Evolutionary conservation across 305 asterid genomes (phyloP), one percentile per base, ranked within the genome.

Genomic region (Petunia hybrid): DNA sequence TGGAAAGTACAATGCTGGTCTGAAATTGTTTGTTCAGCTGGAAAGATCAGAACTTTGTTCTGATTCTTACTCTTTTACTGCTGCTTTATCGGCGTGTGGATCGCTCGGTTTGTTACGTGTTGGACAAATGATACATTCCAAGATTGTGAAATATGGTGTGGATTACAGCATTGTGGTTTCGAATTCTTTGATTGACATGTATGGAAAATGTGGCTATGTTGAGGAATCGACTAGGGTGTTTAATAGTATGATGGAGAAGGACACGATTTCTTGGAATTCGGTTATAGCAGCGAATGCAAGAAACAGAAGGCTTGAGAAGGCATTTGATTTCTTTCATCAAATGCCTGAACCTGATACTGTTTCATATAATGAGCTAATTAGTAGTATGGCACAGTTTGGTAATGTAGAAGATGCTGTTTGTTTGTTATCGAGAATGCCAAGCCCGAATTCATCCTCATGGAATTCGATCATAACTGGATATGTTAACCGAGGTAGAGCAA

Each of bases 361-460:
- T 78, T 87, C 97, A 10, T 85, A 92, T 68, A 95, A 95, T 51
- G 91, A 91, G 67, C 85, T 95, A 63, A 92, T 95, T 35, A 85
- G 87, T 83, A 95, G 97, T 4, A 68, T 91, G 80, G 92, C 99
- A 0, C 90, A 88, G 85, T 91, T 86, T 76, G 97, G 95, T 45
- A 81, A 61, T 36, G 71, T 91, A 16, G 91, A 92, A 74, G 97
- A 90, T 42, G 98, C 97, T 46, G 62, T 89, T 85, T 80, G 67
- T 8, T 13, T 90, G 66, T 64, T 95, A 22, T 85, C 76, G 2
- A 85, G 77, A 67, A 89, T 90, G 90, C 89, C 89, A 3, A 84
- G 35, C 87, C 90, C 97, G 13, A 91, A 89, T 85, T 90, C 99
- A 8, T 95, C 97, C 13, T 90, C 98, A 4, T 95, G 97, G 98